Evolutionary conservation across 495 filamentous ascomycete species (phyloP), one percentile per base, ranked within the genome.

Genomic region (Hyaloscypha finlandica): DNA sequence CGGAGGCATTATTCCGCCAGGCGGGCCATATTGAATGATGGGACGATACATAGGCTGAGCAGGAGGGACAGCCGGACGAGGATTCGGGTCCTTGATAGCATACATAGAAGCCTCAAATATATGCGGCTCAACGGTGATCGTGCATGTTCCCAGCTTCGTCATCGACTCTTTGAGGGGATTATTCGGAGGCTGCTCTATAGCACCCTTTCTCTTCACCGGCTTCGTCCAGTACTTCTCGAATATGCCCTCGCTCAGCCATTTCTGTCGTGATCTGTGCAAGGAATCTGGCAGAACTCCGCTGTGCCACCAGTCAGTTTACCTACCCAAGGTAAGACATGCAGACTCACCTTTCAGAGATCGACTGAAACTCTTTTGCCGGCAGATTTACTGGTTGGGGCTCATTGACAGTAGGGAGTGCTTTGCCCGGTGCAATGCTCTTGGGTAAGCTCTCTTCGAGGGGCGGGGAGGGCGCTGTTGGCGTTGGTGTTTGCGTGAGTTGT

Each of bases 181-280:
- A 69, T 88, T 85, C 11, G 83, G 77, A 57, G 91, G 87, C 63
- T 90, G 83, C 67, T 90, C 87, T 14, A 86, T 79, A 60, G 86
- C 83, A 31, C 91, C 88, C 78, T 91, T 93, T 60, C 88, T 86
- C 80, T 94, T 96, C 64, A 86, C 84, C 6, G 93, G 93, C 71
- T 97, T 97, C 12, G 90, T 90, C 90, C 94, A 97, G 77, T 96
- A 98, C 70, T 90, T 91, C 67, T 95, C 93, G 67, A 99, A 91
- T 42, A 97, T 88, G 20, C 91, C 90, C 63, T 75, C 75, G 70
- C 83, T 88, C 9, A 93, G 84, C 96, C 96, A 98, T 86, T 88
- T 90, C 70, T 89, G 85, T 63, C 92, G 92, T 58, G 96, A 98
- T 60, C 92, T 86, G 58, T 89, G 81, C 20, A 99, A 83, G 4